Evolutionary conservation across 2,329 filamentous ascomycete genomes (phyloP), one percentile per base, ranked within the genome.

Genomic region (Fusarium aywerte): DNA sequence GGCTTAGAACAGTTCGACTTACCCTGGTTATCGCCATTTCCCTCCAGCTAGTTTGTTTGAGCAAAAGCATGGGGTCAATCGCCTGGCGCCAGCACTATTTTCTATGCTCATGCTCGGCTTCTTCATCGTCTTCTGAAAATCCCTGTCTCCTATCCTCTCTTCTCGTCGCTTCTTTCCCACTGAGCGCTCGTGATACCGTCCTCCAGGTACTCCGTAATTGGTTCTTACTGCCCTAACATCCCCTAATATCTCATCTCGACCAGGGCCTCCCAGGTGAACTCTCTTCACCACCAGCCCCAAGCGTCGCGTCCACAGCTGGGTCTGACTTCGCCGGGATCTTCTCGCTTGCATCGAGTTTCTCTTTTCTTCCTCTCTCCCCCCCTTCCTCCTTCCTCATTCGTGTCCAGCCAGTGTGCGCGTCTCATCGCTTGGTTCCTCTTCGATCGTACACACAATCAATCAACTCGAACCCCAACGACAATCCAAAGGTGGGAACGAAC

Each of bases 11-110:
- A 7, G 47, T 43, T 39, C 58, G 40, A 47, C 56, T 62, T 43
- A 70, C 70, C 70, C 69, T 66, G 57, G 71, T 48, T 62, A 67
- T 73, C 62, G 51, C 65, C 58, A 69, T 68, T 73, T 73, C 70
- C 65, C 50, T 66, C 67, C 63, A 55, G 60, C 70, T 50, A 59
- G 56, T 56, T 67, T 32, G 67, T 58, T 66, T 56, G 40, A 27
- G 43, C 50, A 61, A 38, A 44, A 62, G 61, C 68, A 62, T 71
- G 64, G 62, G 58, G 56, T 61, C 71, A 73, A 73, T 73, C 71
- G 71, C 69, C 71, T 72, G 51, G 61, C 62, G 49, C 47, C 67
- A 45, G 62, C 61, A 63, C 54, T 59, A 52, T 61, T 64, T 61
- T 66, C 66, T 62, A 36, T 67, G 54, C 32, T 35, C 69, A 62